Base-by-base conservation (phyloP, 805 yeast species). In the Zygoascus ofunaensis region DNA sequence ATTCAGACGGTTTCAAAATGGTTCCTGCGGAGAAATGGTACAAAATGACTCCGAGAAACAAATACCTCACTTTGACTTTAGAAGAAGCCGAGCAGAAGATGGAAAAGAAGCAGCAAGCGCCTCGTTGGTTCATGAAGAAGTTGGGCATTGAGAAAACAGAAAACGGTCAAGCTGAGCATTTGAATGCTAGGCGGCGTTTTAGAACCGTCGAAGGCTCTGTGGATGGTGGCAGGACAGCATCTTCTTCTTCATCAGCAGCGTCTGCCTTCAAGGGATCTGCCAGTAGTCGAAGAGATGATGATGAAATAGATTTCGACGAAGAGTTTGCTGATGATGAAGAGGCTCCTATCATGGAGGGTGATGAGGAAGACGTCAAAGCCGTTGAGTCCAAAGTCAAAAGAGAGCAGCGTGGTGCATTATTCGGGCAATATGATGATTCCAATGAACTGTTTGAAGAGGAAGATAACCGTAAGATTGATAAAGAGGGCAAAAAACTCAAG, bases 251-350 rank as follows among this genome's bases (percentile, higher is more conserved):
- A 33, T 64, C 56, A 37, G 53, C 53, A 54, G 62, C 33, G 60
- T 7, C 10, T 26, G 30, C 10, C 7, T 26, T 12, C 30, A 33
- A 68, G 60, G 30, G 72, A 66, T 35, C 65, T 5, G 42, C n/a
- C 3, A 30, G 44, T 17, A 18, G 37, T 3, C 14, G 41, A 18
- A 75, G 69, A 34, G 58, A 77, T 49, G 86, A 79, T 52, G 97
- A 89, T 52, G 97, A 87, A 58, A 67, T 92, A 56, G 98, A 90
- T 65, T 90, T 73, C 57, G 97, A 92, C 54, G 97, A 92, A 61
- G 97, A 89, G 61, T 92, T 92, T 64, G 97, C 92, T 22, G 98
- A 92, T 63, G 98, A 92, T 62, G 98, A 92, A 66, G 98, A 90
- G 61, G 97, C 97, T 1, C 98, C 98, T 23, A 84, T 92, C 47